Evolutionary conservation across 768 basidiomycete genomes (phyloP), one percentile per base, ranked within the genome.

Genomic region (Rhizopogon sp.): DNA sequence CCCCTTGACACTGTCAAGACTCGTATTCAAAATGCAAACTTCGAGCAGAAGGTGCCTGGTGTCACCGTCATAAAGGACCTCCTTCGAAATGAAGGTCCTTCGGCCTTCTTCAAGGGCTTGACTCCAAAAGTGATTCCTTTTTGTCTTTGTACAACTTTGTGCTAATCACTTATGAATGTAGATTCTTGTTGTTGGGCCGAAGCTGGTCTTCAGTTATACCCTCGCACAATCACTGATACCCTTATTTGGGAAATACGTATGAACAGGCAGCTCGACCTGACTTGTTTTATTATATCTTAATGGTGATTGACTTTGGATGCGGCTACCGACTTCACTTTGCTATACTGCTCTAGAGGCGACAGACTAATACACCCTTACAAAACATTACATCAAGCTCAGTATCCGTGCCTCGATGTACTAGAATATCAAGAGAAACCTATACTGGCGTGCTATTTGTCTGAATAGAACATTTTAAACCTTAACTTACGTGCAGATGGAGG

Each of bases 11-110:
- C 87, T 39, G 84, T 99, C 75, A 99, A 99, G 78, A 94, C 95
- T 17, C 90, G 95, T 28, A 97, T 99, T 57, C 96, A 99, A 70
- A 97, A 98, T 70, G 96, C 95, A 56, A 96, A 97, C 77, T 99
- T 98, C 67, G 91, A 93, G 71, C 79, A 76, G 51, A 91, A 90
- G 64, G 88, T 90, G 11, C 76, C 79, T 46, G 96, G 96, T 4
- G 58, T 88, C 59, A 85, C 84, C 1, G 90, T 98, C 44, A 73
- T 98, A 55, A 84, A 80, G 66, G 95, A 97, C 28, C 79, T 98
- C 56, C 68, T 98, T 62, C 85, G 83, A 69, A 84, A 92, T 55
- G 96, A 99, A 72, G 96, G 96, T 20, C 58, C 78, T 1, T 66
- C 73, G 0, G 93, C 90, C 16, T 88, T 98, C 73, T 97, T 98